Base-by-base conservation (phyloP, 2,329 filamentous ascomycete species). In the Diaporthe caulivora region DNA sequence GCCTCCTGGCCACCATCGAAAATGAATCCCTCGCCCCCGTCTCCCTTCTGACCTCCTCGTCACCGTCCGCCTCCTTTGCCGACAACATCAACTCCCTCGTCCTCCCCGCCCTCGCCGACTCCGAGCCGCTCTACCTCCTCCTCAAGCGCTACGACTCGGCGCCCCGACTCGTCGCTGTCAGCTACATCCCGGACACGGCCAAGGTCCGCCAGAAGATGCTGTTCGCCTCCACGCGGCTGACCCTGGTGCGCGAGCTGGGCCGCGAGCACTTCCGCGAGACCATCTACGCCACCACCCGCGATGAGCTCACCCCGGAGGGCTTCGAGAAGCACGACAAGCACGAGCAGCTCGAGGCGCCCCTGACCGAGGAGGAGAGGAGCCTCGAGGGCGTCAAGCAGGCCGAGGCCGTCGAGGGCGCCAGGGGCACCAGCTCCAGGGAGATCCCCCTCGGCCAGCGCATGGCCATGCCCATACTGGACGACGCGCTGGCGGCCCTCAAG, bases 381-480 rank as follows among this genome's bases (percentile, higher is more conserved):
- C 95, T 96, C 47, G 92, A 96, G 83, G 98, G 98, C 85, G 91
- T 98, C 79, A 97, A 95, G 85, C 98, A 96, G 97, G 98, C 96
- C 76, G 98, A 98, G 88, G 92, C 94, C 69, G 89, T 93, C 80
- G 93, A 94, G 74, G 90, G 91, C n/a, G 60, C 71, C 64, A 83
- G 89, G 29, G 93, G 93, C 31, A 95, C 92, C 9, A 86, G 86
- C 53, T 79, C 87, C 79, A 80, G 88, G 84, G 84, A 91, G 80
- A 90, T 91, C 68, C 88, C 91, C 70, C 81, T 91, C 21, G 89
- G 89, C 84, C 87, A 88, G 80, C 86, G 83, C 74, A 81, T 91
- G 77, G 83, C 84, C 57, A 90, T 92, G 86, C 88, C 89, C 0
- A 82, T 93, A 18, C 87, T 87, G 2, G 87, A 91, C 9, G 91